phyloP scores from a whole-genome alignment of 768 basidiomycete genomes.

The Leccinum obscurum region DNA sequence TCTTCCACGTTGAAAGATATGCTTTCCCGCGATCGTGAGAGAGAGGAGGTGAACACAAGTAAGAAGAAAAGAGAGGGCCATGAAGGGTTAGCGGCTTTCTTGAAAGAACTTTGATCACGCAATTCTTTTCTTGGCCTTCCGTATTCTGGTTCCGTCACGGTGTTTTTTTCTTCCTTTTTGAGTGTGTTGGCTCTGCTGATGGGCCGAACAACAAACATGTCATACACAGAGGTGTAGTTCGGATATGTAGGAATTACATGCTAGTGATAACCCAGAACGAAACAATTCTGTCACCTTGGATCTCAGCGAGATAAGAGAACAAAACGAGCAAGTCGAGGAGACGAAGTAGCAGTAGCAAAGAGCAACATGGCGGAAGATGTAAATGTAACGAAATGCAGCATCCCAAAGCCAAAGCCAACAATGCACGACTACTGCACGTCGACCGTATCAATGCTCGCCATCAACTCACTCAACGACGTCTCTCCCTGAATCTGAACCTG shows the following conservation, averaged over 20 bases:
- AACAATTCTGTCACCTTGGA: too few species aligned
- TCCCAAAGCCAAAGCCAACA: neutral
- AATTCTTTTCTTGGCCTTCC: neutral
- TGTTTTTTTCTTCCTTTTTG: neutral
- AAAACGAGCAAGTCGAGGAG: too few species aligned
- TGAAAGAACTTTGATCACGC: slow-evolving; percentile 22
- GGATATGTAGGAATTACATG: too few species aligned
- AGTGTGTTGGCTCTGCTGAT: too few species aligned
- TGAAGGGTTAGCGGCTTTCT: slow-evolving; percentile 54
- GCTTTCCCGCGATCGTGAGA: slow-evolving; percentile 58
- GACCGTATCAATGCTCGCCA: neutral
- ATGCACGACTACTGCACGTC: neutral
- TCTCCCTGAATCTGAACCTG: neutral
- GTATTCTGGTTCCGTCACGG: neutral
- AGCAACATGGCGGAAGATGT: too few species aligned
- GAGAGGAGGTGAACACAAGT: slow-evolving; percentile 32
- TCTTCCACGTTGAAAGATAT: slow-evolving; percentile 60
- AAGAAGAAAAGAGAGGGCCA: slow-evolving; percentile 25
- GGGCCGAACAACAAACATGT: too few species aligned
- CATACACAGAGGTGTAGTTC: too few species aligned
- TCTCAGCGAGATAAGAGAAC: too few species aligned
- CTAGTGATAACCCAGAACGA: too few species aligned
- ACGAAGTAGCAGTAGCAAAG: too few species aligned
- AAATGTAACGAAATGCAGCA: too few species aligned
- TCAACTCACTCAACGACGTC: neutral